Conservation (phyloP, 2,329 filamentous ascomycete genomes). For the Phoma herbarum region DNA sequence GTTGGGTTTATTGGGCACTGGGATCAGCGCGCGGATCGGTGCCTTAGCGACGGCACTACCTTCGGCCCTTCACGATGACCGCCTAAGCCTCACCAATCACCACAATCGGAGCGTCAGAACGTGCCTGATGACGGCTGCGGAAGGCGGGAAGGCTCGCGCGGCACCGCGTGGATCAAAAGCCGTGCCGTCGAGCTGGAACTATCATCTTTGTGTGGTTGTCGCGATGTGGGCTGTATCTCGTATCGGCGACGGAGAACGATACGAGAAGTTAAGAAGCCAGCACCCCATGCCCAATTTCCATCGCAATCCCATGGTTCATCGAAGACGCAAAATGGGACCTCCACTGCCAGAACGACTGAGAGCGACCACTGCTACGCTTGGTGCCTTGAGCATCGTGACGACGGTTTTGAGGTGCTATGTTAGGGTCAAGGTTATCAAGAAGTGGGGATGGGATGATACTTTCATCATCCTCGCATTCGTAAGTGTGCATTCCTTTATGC, state of each 20-base stretch:
- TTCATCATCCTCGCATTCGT: slow-evolving; percentile 28
- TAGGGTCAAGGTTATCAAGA: slow-evolving; percentile 17
- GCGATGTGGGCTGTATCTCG: background rate
- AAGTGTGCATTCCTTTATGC: background rate
- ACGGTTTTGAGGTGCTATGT: slow-evolving; percentile 26
- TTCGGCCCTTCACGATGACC: slow-evolving; percentile 1
- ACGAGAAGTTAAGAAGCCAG: background rate
- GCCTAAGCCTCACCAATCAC: background rate
- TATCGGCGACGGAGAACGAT: background rate
- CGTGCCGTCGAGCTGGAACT: background rate
- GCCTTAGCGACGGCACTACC: slow-evolving; percentile 2
- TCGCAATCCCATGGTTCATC: background rate
- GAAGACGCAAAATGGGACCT: slow-evolving; percentile 5
- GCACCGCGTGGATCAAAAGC: background rate
- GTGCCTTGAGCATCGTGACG: slow-evolving; percentile 25
- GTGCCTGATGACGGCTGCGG: background rate
- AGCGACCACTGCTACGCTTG: slow-evolving; percentile 14
- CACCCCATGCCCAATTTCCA: background rate
- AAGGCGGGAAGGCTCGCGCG: slow-evolving; percentile 6
- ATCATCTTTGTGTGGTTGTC: background rate
- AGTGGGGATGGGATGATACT: slow-evolving; percentile 28
- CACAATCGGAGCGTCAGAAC: background rate
- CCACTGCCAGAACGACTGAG: slow-evolving; percentile 18
- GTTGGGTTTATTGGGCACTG: slow-evolving; percentile 2
- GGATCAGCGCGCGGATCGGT: slow-evolving; percentile 4